phyloP scores from a whole-genome alignment of 805 yeast species.

The Saccharomycopsis oosterbeekiorum region DNA sequence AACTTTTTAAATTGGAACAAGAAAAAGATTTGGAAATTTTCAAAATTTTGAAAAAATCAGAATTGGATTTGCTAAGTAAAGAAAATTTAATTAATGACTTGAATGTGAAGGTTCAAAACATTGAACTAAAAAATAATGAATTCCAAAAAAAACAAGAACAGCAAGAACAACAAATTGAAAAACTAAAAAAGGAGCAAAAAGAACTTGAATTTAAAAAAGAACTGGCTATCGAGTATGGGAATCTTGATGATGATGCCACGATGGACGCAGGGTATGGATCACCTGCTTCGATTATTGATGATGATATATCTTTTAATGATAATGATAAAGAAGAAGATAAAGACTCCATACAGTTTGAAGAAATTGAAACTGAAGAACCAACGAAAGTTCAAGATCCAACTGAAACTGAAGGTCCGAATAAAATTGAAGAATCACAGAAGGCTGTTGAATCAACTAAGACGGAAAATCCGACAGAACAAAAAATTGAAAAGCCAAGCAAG shows the following conservation, averaged over 20 bases:
- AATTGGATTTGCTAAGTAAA: neutral
- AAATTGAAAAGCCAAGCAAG: neutral
- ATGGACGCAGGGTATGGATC: neutral
- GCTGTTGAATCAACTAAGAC: neutral
- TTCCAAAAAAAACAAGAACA: neutral
- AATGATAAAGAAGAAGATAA: neutral
- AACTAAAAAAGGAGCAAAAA: neutral
- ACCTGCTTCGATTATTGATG: neutral
- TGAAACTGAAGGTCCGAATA: neutral
- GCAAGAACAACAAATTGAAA: neutral
- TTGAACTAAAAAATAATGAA: neutral
- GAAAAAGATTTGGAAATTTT: neutral
- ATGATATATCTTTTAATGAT: neutral
- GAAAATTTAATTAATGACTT: neutral
- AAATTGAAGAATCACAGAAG: neutral
- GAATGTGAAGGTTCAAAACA: neutral
- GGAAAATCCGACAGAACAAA: neutral
- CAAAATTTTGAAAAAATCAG: neutral
- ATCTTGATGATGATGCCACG: neutral
- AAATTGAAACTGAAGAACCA: neutral
- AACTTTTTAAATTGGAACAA: neutral
- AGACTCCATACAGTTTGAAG: neutral
- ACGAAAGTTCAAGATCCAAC: neutral
- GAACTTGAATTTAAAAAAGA: neutral
- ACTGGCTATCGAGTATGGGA: neutral